These are phyloP conservation scores for Marchantia paleacea DNA, from an alignment of 225 moss, liverwort and hornwort genomes.

Conservation along the genomic window DNA sequence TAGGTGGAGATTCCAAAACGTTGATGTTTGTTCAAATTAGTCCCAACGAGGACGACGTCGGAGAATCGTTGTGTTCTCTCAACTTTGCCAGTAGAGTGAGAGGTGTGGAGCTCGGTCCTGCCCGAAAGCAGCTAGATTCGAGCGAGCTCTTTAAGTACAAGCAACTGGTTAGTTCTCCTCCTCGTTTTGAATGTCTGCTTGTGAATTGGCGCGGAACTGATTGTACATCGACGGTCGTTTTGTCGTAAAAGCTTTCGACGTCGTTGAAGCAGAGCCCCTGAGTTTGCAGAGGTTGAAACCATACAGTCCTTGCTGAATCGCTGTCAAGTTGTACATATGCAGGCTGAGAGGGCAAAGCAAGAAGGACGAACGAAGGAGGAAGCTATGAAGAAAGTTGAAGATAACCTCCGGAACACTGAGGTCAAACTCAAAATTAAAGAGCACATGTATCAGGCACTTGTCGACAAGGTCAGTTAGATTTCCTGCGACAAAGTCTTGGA, in stretches of 20 bases:
- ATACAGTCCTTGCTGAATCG: background rate
- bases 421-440: constrained; percentile 77
- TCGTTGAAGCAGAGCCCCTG: background rate
- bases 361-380: constrained; percentile 80
- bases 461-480: constrained; percentile 57
- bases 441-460: constrained; percentile 61
- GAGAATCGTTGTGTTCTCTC: constrained; percentile 80
- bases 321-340: constrained; percentile 4
- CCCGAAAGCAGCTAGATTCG: constrained; percentile 83
- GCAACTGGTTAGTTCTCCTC: constrained; percentile 59
- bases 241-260: background rate
- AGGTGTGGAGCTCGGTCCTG: constrained; percentile 93
- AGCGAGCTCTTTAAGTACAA: constrained; percentile 94
- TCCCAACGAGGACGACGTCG: constrained; percentile 78
- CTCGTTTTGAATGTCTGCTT: background rate
- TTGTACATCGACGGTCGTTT: background rate
- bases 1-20: constrained; percentile 95
- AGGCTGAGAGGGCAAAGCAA: constrained; percentile 90
- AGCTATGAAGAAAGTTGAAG: constrained; percentile 65
- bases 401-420: constrained; percentile 62
- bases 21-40: constrained; percentile 98
- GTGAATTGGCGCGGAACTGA: background rate
- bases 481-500: too few relatives aligned
- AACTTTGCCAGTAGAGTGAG: constrained; percentile 96
- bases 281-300: background rate